Base-by-base conservation (phyloP, 176 grass and related monocot genomes). In the Hordeum marinum region DNA sequence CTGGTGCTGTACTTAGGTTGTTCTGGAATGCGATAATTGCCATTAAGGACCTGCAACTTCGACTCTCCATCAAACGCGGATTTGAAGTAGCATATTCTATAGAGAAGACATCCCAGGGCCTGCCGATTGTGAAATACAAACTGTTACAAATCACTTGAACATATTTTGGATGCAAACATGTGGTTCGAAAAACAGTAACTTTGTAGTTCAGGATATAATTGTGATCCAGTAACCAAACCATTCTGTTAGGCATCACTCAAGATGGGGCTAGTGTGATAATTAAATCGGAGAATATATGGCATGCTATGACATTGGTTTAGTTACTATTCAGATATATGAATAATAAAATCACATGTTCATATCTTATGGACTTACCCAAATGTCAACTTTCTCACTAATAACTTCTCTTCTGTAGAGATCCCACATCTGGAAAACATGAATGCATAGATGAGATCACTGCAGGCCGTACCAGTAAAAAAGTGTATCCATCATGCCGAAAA, bases 321-420 rank as follows among this genome's bases (percentile, higher is more conserved):
- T 82, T 14, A 85, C 50, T 10, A 77, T 80, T 80, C 36, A 17
- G 26, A 31, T 34, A 63, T 63, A 67, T 58, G 35, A 37, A 59
- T 72, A 14, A 9, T 84, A 71, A 84, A 24, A 27, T 18, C 21
- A n/a, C 39, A 48, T 80, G 10, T 55, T 76, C 27, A 76, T 62
- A 80, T 85, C 29, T 31, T 85, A 67, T 39, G 37, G 59, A 72
- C 84, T 82, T 86, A 97, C 89, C 94, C 91, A 97, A 78, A 97
- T 92, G 54, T 97, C 94, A 1, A 94, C 94, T 64, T 97, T 97
- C 74, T 97, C 94, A 23, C 89, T 90, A 80, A 97, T 92, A 81
- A 97, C 84, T 82, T 97, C 94, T 87, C 72, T 97, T 86, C 91
- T 94, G 70, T 94, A 97, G 27, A 97, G 87, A 91, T 97, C 94